Conservation (phyloP, 768 basidiomycete genomes). For the Solioccasus polychromus region DNA sequence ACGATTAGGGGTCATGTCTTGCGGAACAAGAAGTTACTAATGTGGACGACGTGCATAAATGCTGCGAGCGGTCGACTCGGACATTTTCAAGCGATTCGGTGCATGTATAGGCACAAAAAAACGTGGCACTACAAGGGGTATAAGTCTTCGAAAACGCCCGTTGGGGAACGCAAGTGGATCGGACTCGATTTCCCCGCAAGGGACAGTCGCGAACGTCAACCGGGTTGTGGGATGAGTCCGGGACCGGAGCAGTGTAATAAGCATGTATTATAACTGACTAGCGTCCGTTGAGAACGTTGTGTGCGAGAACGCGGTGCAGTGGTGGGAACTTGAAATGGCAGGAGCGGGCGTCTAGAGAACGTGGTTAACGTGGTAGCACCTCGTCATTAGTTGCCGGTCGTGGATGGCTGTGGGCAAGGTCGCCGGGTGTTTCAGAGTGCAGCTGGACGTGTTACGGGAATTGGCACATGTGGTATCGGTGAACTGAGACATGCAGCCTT, state of each 20-base stretch:
- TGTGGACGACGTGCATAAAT: neutral
- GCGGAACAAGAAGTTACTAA: too few relatives aligned
- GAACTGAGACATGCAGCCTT: too few relatives aligned
- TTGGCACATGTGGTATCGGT: too few relatives aligned
- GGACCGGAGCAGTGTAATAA: neutral
- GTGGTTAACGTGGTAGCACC: constrained; percentile 6
- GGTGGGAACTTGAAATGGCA: neutral
- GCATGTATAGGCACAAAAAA: too few relatives aligned
- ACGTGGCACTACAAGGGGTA: neutral
- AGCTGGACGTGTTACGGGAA: too few relatives aligned
- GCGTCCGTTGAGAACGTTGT: neutral
- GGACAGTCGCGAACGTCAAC: too few relatives aligned
- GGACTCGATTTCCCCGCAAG: too few relatives aligned
- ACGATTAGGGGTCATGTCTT: too few relatives aligned
- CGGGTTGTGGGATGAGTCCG: neutral
- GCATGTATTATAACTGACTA: too few relatives aligned
- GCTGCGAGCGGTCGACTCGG: neutral
- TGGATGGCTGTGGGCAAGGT: too few relatives aligned
- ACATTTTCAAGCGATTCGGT: neutral
- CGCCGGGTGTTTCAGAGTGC: too few relatives aligned
- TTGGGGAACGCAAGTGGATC: too few relatives aligned
- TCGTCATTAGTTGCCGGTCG: neutral
- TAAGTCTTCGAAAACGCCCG: neutral
- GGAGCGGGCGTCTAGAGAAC: neutral
- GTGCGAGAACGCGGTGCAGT: constrained; percentile 2